These are phyloP conservation scores for Fagopyrum esculentum DNA, from an alignment of 148 eudicot species.

Conservation along the genomic window DNA sequence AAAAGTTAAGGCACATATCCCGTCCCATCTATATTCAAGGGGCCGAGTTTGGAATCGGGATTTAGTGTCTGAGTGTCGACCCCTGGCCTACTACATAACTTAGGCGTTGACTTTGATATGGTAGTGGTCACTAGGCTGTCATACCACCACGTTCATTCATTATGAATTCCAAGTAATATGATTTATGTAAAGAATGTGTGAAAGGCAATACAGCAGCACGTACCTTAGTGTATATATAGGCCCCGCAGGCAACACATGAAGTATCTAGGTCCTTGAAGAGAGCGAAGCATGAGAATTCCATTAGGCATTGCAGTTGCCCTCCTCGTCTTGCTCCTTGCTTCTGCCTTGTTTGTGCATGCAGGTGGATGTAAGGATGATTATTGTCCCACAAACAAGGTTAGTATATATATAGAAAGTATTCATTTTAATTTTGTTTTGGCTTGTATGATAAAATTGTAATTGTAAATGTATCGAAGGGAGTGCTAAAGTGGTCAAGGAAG, in stretches of 20 bases:
- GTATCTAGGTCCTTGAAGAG: too few species aligned
- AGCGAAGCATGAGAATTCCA: neutral
- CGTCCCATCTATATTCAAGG: too few species aligned
- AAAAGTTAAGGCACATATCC: too few species aligned
- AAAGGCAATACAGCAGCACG: neutral
- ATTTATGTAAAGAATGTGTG: neutral
- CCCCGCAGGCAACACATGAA: neutral
- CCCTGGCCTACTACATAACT: too few species aligned
- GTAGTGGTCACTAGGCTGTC: neutral
- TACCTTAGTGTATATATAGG: neutral
- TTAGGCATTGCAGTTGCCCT: neutral
- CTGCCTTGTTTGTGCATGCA: neutral
- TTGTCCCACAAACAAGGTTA: neutral
- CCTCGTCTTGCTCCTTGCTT: neutral
- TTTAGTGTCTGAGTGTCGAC: too few species aligned
- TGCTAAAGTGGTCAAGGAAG: conserved; percentile 10
- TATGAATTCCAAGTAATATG: neutral
- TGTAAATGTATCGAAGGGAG: neutral
- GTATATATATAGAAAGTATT: neutral
- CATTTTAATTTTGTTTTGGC: neutral
- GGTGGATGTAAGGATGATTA: conserved; percentile 2
- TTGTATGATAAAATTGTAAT: neutral
- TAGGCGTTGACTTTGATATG: neutral
- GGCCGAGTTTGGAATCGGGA: too few species aligned
- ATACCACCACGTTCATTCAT: neutral